Conservation (phyloP, 2,329 filamentous ascomycete species). For the Phoma sp. region DNA sequence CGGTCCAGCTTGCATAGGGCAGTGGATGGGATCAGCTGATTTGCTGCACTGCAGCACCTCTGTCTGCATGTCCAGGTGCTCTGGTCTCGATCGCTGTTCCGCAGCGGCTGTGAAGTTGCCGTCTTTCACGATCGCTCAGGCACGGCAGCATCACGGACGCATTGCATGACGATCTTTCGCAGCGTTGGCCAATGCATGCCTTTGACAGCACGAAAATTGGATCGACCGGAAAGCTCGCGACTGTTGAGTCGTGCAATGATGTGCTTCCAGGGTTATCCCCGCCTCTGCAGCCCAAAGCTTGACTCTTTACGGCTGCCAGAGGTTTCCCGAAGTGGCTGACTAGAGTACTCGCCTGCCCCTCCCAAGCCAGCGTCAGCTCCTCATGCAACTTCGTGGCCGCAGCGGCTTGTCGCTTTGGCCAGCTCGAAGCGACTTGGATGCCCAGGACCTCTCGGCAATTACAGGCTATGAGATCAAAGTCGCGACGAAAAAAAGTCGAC, state of each 20-base stretch:
- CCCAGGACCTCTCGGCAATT: neutral
- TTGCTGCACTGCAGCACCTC: neutral
- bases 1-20: neutral
- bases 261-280: slow-evolving; percentile 15
- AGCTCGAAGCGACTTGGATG: neutral
- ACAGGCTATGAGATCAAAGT: neutral
- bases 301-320: slow-evolving; percentile 3
- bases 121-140: neutral
- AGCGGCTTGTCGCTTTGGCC: neutral
- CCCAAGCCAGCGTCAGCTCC: slow-evolving; percentile 10
- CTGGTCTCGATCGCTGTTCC: neutral
- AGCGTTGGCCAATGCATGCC: neutral
- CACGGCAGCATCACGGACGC: neutral
- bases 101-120: neutral
- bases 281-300: neutral
- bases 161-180: neutral
- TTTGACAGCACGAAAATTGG: slow-evolving; percentile 12
- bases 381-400: slow-evolving; percentile 6
- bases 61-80: neutral
- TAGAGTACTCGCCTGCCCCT: slow-evolving; percentile 8
- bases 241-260: slow-evolving; percentile 15
- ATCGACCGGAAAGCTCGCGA: slow-evolving; percentile 17
- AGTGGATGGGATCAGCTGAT: neutral
- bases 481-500: neutral
- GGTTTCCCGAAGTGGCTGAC: slow-evolving; percentile 2